phyloP scores from a whole-genome alignment of 2,329 filamentous ascomycete species.

The Exophiala mesophila region DNA sequence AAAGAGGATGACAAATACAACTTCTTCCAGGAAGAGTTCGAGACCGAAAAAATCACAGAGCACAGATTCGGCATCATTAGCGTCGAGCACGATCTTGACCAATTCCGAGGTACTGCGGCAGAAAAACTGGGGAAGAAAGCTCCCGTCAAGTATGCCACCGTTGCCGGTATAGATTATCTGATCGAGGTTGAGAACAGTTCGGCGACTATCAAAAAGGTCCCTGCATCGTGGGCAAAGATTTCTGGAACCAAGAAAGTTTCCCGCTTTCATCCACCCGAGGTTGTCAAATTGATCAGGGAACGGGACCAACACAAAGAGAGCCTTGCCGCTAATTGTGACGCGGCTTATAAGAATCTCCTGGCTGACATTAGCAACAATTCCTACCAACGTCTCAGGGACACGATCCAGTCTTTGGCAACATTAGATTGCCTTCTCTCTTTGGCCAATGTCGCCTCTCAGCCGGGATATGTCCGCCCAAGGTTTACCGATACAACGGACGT shows the following conservation, averaged over 20 bases:
- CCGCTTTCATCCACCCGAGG: conserved; percentile 90
- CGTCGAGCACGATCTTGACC: conserved; percentile 82
- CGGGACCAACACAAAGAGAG: conserved; percentile 93
- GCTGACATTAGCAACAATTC: conserved; percentile 64
- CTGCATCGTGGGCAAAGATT: conserved; percentile 91
- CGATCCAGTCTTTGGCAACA: conserved; percentile 75
- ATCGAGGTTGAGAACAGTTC: conserved; percentile 78
- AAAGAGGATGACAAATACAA: conserved; percentile 85
- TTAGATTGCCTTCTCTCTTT: conserved; percentile 88
- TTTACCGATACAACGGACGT: conserved; percentile 63
- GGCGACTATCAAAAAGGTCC: conserved; percentile 73
- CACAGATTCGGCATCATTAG: conserved; percentile 88
- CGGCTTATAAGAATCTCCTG: conserved; percentile 70
- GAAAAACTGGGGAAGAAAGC: conserved; percentile 65
- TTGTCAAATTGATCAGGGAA: conserved; percentile 75
- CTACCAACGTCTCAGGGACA: conserved; percentile 86
- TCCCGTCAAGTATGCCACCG: conserved; percentile 72
- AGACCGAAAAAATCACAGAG: conserved; percentile 82
- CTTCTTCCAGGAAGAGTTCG: conserved; percentile 83
- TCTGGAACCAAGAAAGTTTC: conserved; percentile 89
- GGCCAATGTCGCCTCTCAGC: conserved; percentile 74
- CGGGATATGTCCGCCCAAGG: conserved; percentile 79
- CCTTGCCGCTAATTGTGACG: conserved; percentile 83
- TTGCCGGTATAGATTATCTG: conserved; percentile 87
- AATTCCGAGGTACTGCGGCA: conserved; percentile 67